These are phyloP conservation scores for Fusarium sororula DNA, from an alignment of 2,329 filamentous ascomycete genomes.

Conservation along the genomic window DNA sequence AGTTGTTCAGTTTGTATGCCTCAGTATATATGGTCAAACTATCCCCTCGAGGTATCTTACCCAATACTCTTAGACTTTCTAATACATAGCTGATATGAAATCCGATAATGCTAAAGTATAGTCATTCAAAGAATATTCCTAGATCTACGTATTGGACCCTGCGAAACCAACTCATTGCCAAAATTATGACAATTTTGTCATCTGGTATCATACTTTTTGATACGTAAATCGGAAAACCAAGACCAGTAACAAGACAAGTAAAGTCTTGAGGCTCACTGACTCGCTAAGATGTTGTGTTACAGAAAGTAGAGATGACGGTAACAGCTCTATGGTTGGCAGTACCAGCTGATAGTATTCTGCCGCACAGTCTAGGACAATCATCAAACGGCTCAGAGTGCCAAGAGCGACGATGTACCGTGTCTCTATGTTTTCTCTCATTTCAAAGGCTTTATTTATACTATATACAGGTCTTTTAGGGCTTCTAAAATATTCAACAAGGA, in stretches of 20 bases:
- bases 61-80: not conserved
- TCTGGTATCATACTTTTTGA: not conserved
- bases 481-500: no score
- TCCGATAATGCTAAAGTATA: not conserved
- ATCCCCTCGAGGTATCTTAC: not conserved
- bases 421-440: not conserved
- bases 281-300: not conserved
- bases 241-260: no score
- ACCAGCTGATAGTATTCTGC: not conserved
- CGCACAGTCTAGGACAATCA: not conserved
- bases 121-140: not conserved
- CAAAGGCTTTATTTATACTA: not conserved
- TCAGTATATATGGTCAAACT: not conserved
- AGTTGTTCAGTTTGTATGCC: not conserved
- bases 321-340: not conserved
- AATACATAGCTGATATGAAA: not conserved
- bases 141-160: not conserved
- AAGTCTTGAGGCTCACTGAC: no score
- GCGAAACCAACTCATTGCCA: not conserved
- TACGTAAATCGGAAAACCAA: not conserved
- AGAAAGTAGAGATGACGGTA: no score
- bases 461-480: no score
- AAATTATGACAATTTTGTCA: not conserved
- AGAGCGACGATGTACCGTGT: not conserved
- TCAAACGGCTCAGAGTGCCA: no score